Percentiles rank a stretch among this genome's conserved stretches.
phyloP scores from a whole-genome alignment of 83 land plant species.

The Picea abies region DNA sequence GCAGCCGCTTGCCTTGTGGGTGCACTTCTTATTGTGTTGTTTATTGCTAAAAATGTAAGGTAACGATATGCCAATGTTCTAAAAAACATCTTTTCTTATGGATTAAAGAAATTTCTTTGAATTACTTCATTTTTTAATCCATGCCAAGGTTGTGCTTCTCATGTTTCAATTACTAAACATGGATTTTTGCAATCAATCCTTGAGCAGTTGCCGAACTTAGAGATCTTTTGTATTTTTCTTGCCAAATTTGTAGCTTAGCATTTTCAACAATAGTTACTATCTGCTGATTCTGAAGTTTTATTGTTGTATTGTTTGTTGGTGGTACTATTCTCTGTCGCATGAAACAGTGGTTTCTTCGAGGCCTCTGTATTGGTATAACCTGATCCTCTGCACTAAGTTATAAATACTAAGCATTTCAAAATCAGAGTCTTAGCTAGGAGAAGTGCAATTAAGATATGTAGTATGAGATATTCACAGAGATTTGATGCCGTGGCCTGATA shows the following conservation, averaged over 20 bases:
- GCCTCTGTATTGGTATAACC: constrained; percentile 87
- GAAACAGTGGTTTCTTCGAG: constrained; percentile 93
- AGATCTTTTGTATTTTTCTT: neutral
- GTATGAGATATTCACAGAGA: neutral
- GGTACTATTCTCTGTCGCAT: neutral
- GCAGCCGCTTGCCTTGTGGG: constrained; percentile 85
- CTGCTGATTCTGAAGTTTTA: constrained; percentile 1
- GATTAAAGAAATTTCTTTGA: no score
- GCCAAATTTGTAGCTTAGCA: neutral
- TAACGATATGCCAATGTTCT: constrained; percentile 5
- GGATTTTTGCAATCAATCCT: neutral
- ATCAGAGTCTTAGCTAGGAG: neutral
- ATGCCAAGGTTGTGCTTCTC: neutral
- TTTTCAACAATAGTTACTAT: constrained; percentile 7
- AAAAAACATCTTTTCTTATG: neutral
- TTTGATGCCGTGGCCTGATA: neutral
- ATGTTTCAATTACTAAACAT: neutral
- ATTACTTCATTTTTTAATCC: neutral
- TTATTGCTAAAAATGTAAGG: constrained; percentile 95
- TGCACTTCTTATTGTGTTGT: constrained; percentile 82
- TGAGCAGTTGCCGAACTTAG: neutral
- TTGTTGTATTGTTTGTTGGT: constrained; percentile 10
- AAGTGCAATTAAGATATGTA: neutral
- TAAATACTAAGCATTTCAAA: neutral
- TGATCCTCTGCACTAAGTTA: neutral